These are phyloP conservation scores for Fomes fomentarius DNA, from an alignment of 1,284 basidiomycete genomes.

Conservation along the genomic window DNA sequence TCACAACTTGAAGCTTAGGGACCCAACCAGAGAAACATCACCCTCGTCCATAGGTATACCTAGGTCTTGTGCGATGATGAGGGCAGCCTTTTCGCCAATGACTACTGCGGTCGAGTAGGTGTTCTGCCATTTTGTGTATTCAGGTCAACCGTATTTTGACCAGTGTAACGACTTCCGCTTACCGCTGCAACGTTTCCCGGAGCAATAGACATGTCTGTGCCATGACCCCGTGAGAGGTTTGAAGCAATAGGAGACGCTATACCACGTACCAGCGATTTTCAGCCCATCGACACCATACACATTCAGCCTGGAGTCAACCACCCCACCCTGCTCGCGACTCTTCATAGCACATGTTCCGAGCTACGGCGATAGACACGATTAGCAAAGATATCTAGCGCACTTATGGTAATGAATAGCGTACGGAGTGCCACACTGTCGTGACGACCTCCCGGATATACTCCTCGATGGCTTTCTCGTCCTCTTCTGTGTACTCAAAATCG, in stretches of 20 bases:
- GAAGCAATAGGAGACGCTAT: too few species aligned
- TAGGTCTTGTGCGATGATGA: conserved; percentile 59
- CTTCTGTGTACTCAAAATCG: conserved; percentile 59
- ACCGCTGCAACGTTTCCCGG: conserved; percentile 45
- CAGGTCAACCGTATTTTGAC: background rate
- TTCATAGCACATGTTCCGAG: conserved; percentile 63
- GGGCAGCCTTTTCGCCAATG: conserved; percentile 69
- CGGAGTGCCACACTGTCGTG: conserved; percentile 31
- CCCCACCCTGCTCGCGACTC: conserved; percentile 69
- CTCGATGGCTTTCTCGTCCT: conserved; percentile 67
- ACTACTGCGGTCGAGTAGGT: conserved; percentile 69
- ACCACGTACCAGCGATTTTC: conserved; percentile 47
- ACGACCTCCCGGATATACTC: conserved; percentile 50
- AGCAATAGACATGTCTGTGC: conserved; percentile 60
- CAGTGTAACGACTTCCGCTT: conserved; percentile 3
- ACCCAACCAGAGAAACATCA: background rate
- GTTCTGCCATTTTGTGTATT: conserved; percentile 41
- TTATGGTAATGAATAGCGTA: conserved; percentile 11
- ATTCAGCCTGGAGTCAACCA: conserved; percentile 68
- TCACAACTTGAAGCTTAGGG: background rate
- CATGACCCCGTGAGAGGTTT: too few species aligned
- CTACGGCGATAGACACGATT: conserved; percentile 1
- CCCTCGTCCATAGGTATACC: conserved; percentile 35
- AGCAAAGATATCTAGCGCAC: too few species aligned
- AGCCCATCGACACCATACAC: conserved; percentile 75